phyloP scores from a whole-genome alignment of 2,329 filamentous ascomycete genomes.

The Lachnellula hyalina region DNA sequence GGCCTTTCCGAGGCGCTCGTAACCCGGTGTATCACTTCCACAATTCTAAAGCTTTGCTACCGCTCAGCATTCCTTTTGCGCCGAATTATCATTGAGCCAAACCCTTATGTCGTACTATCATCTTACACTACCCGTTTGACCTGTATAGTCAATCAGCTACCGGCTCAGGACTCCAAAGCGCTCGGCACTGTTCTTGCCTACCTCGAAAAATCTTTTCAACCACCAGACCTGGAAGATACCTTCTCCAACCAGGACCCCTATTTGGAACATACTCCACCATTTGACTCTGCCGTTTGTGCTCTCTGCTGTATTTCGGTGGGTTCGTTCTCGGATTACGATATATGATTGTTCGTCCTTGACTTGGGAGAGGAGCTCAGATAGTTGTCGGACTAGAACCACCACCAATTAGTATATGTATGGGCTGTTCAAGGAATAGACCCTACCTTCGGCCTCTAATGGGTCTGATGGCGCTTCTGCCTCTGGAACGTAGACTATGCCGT shows the following conservation, averaged over 20 bases:
- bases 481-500: slow-evolving; percentile 95
- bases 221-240: slow-evolving; percentile 99
- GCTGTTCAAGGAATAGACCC: slow-evolving; percentile 17
- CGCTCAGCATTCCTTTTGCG: slow-evolving; percentile 19
- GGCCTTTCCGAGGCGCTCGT: not conserved
- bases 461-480: slow-evolving; percentile 80
- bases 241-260: slow-evolving; percentile 81
- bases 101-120: slow-evolving; percentile 1
- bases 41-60: slow-evolving; percentile 5
- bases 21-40: slow-evolving; percentile 12
- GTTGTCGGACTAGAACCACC: slow-evolving; percentile 58
- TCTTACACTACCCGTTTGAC: slow-evolving; percentile 61
- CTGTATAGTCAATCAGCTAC: slow-evolving; percentile 31
- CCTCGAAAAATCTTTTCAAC: slow-evolving; percentile 97
- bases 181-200: slow-evolving; percentile 34
- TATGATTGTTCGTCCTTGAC: slow-evolving; percentile 98
- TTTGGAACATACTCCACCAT: slow-evolving; percentile 99
- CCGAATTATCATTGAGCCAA: slow-evolving; percentile 19
- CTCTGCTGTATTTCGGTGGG: slow-evolving; percentile 96
- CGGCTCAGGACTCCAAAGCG: slow-evolving; percentile 28
- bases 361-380: slow-evolving; percentile 80
- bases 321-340: slow-evolving; percentile 91
- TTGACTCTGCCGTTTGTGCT: slow-evolving; percentile 97
- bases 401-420: not conserved
- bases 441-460: slow-evolving; percentile 86